A percentile compares a stretch with the other conserved stretches of the same genome.
Evolutionary conservation across 805 yeast species (phyloP).

Genomic region (Teunomyces lycoperdinae): DNA sequence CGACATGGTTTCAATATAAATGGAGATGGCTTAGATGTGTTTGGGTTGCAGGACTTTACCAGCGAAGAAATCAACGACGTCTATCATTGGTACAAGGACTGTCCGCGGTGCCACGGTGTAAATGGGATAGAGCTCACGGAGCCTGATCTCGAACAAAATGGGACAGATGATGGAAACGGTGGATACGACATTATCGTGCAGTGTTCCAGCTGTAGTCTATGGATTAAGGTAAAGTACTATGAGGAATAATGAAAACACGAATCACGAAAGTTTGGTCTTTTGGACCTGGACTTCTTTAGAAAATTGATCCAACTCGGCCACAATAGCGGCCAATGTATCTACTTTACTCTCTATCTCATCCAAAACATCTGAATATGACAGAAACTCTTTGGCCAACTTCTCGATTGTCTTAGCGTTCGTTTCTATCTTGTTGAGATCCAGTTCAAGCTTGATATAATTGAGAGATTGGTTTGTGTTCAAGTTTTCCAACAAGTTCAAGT

Average conservation of each 20-base stretch:
- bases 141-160: slow-evolving; percentile 53
- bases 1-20: slow-evolving; percentile 37
- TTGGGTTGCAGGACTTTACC: slow-evolving; percentile 61
- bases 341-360: slow-evolving; percentile 34
- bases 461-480: slow-evolving; percentile 58
- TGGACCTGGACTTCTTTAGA: slow-evolving; percentile 38
- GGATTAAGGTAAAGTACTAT: slow-evolving; percentile 73
- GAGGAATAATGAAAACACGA: slow-evolving; percentile 33
- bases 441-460: slow-evolving; percentile 45
- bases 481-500: slow-evolving; percentile 50
- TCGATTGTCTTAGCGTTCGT: slow-evolving; percentile 33
- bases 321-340: slow-evolving; percentile 42
- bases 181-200: slow-evolving; percentile 69
- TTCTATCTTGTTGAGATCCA: slow-evolving; percentile 42
- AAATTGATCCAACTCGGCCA: slow-evolving; percentile 61
- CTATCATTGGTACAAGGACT: slow-evolving; percentile 44
- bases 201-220: slow-evolving; percentile 79
- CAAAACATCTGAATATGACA: slow-evolving; percentile 16
- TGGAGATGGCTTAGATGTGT: slow-evolving; percentile 70
- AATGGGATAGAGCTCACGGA: slow-evolving; percentile 62
- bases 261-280: background rate
- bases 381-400: slow-evolving; percentile 17
- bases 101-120: slow-evolving; percentile 62
- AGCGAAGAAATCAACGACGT: slow-evolving; percentile 34
- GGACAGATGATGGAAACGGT: slow-evolving; percentile 50